Evolutionary conservation across 2,329 filamentous ascomycete species (phyloP), one percentile per base, ranked within the genome.

Genomic region (Penicillium frequentans): DNA sequence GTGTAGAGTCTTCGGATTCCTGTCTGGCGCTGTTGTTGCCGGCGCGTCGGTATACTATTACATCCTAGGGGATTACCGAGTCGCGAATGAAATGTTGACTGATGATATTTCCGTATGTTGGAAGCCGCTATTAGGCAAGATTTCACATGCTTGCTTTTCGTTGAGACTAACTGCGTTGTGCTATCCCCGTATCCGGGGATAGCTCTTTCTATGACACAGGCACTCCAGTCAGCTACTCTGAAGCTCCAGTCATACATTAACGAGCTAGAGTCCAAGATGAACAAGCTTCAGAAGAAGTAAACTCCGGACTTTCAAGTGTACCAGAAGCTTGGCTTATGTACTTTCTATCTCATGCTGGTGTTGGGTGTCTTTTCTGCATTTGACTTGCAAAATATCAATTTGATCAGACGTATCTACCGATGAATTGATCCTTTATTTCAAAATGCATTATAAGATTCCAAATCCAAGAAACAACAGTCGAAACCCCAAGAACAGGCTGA

Each of bases 21-120:
- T 98, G 50, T 82, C 95, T 62, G 93, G 93, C 64, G 87, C 90
- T 61, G 88, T 90, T 47, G 81, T 91, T 52, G 88, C 93, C 45
- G 92, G 91, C 68, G 85, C 84, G 52, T 88, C 86, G 57, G 89
- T 96, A 68, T 98, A 97, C 80, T 92, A 91, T 75, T 98, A 98
- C 76, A 85, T 96, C 64, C 80, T 98, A 68, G 87, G 93, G 73
- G 93, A 98, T 77, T 98, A 97, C 82, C 91, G 92, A 79, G 83
- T 92, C 44, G 90, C 91, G 66, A 98, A 97, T 80, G 90, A 96
- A 78, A 84, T 97, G 71, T 81, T 98, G 77, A 93, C 89, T 59
- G 92, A 96, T 78, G 93, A 98, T 77, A 96, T 98, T 75, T 93
- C 93, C 78, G 93, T 97, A 84, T 77, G 91, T 88, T 54, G 52